Evolutionary conservation across 805 yeast species (phyloP), one percentile per base, ranked within the genome.

Genomic region (Clavispora phyllophila): DNA sequence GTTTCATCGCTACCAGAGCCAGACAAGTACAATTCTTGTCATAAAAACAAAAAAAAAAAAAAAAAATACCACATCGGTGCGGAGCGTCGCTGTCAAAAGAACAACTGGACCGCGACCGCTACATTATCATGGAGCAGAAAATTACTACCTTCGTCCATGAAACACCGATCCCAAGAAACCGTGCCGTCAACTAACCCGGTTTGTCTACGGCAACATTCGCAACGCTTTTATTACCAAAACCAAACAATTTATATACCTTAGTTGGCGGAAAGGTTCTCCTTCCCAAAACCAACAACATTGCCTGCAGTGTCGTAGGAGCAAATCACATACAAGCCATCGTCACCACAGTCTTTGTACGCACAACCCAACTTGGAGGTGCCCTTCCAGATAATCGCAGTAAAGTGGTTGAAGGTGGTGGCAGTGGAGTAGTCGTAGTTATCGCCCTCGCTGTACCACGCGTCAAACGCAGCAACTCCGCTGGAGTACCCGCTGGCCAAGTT

Each of bases 251-350:
- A 33, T 20, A 14, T 22, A 9, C 27, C 26, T 35, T 33, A 42
- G 31, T 37, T 40, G 7, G 45, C 44, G 10, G 36, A 39, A 13
- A 50, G 46, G 28, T 52, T 52, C 10, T 29, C 33, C 34, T 23
- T 36, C 19, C 44, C 50, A 41, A 68, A 56, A 43, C 85, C 82
- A 39, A 72, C 63, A 41, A 73, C 58, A 66, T 88, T 88, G 54
- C 96, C 96, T 29, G 84, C 77, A 15, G 87, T 81, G 55, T 72
- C 66, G 50, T 89, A 88, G 40, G 82, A 79, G 63, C 96, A 88
- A 48, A 85, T 76, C 43, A 84, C 70, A 65, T 86, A 87, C 51
- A 70, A 65, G 41, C 80, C 79, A 37, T 55, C 47, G n/a, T 63
- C 45, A 19, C 61, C 48, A 66, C 96, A 85, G 50, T 72, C 60